These are phyloP conservation scores for Ascochyta viciae-villosae DNA, from an alignment of 2,329 filamentous ascomycete species.

Conservation along the genomic window DNA sequence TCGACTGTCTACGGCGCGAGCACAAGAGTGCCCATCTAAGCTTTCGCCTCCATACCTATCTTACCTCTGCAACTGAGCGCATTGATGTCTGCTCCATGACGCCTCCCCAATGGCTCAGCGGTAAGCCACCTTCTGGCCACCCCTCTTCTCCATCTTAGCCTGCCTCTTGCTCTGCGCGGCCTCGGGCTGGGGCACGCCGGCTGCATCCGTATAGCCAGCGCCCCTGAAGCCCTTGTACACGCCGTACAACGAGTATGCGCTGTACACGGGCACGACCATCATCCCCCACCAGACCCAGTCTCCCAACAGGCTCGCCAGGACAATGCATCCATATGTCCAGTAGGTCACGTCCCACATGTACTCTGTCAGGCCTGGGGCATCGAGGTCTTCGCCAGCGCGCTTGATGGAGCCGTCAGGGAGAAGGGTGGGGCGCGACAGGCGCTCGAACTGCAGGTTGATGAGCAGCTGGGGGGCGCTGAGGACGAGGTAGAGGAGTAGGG, in stretches of 20 bases:
- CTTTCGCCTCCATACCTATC: neutral
- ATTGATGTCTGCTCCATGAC: neutral
- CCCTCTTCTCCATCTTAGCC: conserved; percentile 60
- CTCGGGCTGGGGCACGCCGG: conserved; percentile 45
- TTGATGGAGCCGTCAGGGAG: conserved; percentile 68
- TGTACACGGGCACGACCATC: conserved; percentile 56
- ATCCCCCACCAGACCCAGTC: conserved; percentile 79
- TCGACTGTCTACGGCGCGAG: neutral
- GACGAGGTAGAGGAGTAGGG: conserved; percentile 70
- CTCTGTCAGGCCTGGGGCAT: conserved; percentile 87
- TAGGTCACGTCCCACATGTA: conserved; percentile 98
- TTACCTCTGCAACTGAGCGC: neutral
- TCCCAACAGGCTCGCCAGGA: conserved; percentile 77
- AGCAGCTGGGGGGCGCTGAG: conserved; percentile 77
- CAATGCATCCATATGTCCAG: conserved; percentile 84
- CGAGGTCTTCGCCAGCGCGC: conserved; percentile 84
- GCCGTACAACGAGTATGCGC: conserved; percentile 53
- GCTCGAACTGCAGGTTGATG: conserved; percentile 87
- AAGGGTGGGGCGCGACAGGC: conserved; percentile 79
- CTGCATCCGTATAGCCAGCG: conserved; percentile 52
- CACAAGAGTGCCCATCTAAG: neutral
- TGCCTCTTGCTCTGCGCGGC: conserved; percentile 55
- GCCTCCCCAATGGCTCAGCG: conserved; percentile 39
- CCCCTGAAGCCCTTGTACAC: conserved; percentile 55
- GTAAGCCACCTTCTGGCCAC: conserved; percentile 58